Conservation (phyloP, 805 yeast genomes). For the Candida nitratophila region DNA sequence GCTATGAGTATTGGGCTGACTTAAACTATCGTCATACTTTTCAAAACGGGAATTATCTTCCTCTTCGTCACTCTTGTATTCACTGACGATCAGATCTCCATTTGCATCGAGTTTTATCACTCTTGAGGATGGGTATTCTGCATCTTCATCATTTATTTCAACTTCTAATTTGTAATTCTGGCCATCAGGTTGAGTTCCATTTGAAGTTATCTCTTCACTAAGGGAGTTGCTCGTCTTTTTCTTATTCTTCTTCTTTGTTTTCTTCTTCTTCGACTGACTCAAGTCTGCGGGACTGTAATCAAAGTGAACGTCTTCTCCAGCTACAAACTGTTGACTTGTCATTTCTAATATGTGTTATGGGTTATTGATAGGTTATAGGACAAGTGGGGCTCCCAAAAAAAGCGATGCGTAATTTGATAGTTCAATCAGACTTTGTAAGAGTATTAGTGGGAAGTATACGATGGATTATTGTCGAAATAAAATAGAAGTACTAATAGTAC, state of each 20-base stretch:
- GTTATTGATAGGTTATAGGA: too few relatives aligned
- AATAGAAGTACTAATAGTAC: too few relatives aligned
- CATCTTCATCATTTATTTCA: constrained; percentile 45
- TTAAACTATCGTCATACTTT: constrained; percentile 7
- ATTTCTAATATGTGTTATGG: background rate
- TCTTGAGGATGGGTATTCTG: constrained; percentile 67
- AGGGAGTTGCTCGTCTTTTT: constrained; percentile 2
- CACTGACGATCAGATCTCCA: constrained; percentile 72
- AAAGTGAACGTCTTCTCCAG: constrained; percentile 25
- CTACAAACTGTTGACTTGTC: constrained; percentile 11
- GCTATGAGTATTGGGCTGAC: background rate
- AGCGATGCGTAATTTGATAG: too few relatives aligned
- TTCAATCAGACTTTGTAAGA: too few relatives aligned
- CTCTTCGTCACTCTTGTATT: constrained; percentile 23
- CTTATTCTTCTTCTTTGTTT: constrained; percentile 12
- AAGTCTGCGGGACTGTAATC: constrained; percentile 13
- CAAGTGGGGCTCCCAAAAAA: too few relatives aligned
- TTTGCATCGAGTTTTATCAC: constrained; percentile 60
- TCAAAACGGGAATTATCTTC: constrained; percentile 8
- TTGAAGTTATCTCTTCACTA: background rate
- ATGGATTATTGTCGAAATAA: too few relatives aligned
- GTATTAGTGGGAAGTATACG: too few relatives aligned
- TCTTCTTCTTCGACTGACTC: constrained; percentile 3
- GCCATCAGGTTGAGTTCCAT: background rate
- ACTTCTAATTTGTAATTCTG: constrained; percentile 25